Conservation (phyloP, 331 rosid genomes). For the Telfairia occidentalis region DNA sequence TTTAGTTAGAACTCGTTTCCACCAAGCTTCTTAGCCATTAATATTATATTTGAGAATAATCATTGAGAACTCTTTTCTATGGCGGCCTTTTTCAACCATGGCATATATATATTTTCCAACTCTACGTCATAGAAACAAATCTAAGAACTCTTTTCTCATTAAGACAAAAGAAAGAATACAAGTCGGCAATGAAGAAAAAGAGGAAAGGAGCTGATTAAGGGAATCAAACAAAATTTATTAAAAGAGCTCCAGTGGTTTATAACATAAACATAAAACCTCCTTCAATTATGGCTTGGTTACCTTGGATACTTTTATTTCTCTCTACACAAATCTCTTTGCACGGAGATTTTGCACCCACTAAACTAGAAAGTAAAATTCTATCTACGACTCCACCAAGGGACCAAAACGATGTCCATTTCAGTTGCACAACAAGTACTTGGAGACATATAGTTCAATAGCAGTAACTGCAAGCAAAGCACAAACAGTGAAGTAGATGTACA, state of each 20-base stretch:
- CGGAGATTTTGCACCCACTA: neutral
- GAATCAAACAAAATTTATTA: neutral
- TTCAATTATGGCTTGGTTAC: neutral
- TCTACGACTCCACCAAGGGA: neutral
- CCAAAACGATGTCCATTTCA: neutral
- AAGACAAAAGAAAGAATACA: neutral
- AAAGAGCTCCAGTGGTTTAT: neutral
- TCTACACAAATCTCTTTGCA: neutral
- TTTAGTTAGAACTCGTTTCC: neutral
- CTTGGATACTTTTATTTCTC: neutral
- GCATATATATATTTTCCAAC: neutral
- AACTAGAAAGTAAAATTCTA: neutral
- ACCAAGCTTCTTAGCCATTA: neutral
- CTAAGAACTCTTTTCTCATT: neutral
- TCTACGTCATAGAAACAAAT: neutral
- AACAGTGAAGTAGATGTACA: neutral
- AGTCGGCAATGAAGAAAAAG: neutral
- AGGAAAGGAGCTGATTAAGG: neutral
- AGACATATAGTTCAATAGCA: neutral
- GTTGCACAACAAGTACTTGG: neutral
- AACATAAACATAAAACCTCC: neutral
- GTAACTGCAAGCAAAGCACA: constrained; percentile 2
- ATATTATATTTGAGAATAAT: neutral
- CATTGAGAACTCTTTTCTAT: neutral
- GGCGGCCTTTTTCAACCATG: neutral